These are phyloP conservation scores for Chrysoporthe deuterocubensis DNA, from an alignment of 2,329 filamentous ascomycete species.

Conservation along the genomic window DNA sequence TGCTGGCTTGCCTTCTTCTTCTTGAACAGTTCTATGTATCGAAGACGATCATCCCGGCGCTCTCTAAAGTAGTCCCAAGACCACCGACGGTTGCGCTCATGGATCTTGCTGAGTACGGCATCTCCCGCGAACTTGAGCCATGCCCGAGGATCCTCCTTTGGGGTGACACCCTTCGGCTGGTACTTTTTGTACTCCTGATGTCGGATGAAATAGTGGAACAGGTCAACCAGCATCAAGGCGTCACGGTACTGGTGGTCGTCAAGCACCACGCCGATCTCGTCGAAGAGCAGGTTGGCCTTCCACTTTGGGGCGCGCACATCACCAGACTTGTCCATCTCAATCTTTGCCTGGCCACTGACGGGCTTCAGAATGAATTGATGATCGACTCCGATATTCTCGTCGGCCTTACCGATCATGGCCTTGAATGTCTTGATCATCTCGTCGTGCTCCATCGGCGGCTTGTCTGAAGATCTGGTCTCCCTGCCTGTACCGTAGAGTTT, in stretches of 20 bases:
- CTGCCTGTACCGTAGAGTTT: conserved; percentile 80
- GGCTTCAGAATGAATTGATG: conserved; percentile 97
- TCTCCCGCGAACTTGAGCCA: conserved; percentile 93
- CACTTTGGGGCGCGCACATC: conserved; percentile 79
- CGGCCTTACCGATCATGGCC: conserved; percentile 71
- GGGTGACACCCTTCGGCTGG: conserved; percentile 78
- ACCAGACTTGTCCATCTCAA: conserved; percentile 93
- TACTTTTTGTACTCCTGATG: conserved; percentile 96
- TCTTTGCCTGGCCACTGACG: conserved; percentile 90
- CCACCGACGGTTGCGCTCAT: conserved; percentile 90
- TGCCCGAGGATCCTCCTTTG: conserved; percentile 87
- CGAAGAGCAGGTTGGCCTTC: conserved; percentile 90
- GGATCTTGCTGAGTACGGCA: conserved; percentile 89
- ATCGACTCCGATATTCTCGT: conserved; percentile 42
- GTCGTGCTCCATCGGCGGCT: conserved; percentile 69
- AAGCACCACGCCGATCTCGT: conserved; percentile 96
- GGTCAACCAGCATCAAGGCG: conserved; percentile 94
- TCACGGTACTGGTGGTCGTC: conserved; percentile 98
- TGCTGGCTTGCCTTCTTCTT: conserved; percentile 81
- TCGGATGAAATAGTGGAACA: conserved; percentile 97
- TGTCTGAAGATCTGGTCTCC: conserved; percentile 64
- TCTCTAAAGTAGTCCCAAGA: conserved; percentile 96
- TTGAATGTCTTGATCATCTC: conserved; percentile 80
- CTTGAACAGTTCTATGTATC: conserved; percentile 95
- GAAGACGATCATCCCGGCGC: conserved; percentile 82